Evolutionary conservation across 495 filamentous ascomycete species (phyloP), one percentile per base, ranked within the genome.

Genomic region (Hypoxylon lienhwacheense): DNA sequence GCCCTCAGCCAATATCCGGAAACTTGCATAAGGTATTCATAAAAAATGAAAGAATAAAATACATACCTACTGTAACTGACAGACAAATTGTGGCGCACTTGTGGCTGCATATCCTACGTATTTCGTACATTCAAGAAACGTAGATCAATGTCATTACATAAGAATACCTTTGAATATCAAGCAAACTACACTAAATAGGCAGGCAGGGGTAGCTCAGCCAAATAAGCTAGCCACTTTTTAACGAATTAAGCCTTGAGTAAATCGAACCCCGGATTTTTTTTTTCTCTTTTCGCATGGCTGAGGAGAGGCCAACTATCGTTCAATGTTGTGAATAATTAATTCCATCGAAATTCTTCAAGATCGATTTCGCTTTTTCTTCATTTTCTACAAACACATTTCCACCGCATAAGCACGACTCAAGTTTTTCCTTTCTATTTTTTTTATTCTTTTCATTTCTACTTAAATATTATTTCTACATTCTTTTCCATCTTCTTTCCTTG

Each of bases 261-360:
- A 54, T 20, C 45, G 39, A 45, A 50, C 64, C 61, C 61, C 46
- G 53, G 56, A 56, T 53, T 61, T 64, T 63, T 53, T 65, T 51
- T 51, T 36, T 53, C 59, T 64, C 60, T 53, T 65, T 51, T 51
- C 40, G 49, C 50, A 58, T 54, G 48, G 57, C 55, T 57, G 59
- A 66, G 59, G 63, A 68, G 57, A 68, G 63, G 65, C 65, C 65
- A 68, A 50, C 59, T 68, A 68, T 66, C 52, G 54, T 47, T 26
- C 40, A 32, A 15, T 39, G 26, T 22, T 8, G 21, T 22, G 14
- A 15, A 7, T n/a, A 21, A 24, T 3, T 41, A 41, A 20, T 8
- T 54, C 24, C 26, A 36, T 52, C 36, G 41, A 10, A 8, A 47
- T 49, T 53, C 48, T 43, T 43, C 58, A 62, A 34, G 47, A 62